These are phyloP conservation scores for Apiotrichum laibachii DNA, from an alignment of 1,284 basidiomycete species.

Conservation along the genomic window DNA sequence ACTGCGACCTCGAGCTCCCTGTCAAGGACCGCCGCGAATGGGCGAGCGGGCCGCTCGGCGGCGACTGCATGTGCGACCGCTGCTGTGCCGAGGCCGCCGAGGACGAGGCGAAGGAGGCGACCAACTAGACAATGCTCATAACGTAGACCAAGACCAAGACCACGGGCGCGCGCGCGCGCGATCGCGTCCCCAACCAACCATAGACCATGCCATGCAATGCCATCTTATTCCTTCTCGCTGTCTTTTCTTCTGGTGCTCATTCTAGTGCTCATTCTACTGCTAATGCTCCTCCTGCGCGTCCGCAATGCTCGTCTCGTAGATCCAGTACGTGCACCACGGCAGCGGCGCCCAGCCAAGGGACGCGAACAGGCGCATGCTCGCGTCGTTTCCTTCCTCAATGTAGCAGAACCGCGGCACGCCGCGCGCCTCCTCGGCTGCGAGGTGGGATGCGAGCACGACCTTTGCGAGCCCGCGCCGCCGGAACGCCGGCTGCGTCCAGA, in stretches of 20 bases:
- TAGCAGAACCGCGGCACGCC: slow-evolving; percentile 5
- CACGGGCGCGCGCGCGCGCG: not conserved
- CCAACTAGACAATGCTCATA: not conserved
- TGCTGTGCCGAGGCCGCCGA: slow-evolving; percentile 11
- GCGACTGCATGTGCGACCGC: slow-evolving; percentile 14
- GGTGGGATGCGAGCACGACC: slow-evolving; percentile 20
- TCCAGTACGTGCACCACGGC: slow-evolving; percentile 5
- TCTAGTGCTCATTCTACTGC: too few species aligned
- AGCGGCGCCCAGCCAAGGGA: not conserved
- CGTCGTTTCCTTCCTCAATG: slow-evolving; percentile 4
- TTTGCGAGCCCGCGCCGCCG: slow-evolving; percentile 29
- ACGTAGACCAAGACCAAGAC: not conserved
- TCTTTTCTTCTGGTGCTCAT: too few species aligned
- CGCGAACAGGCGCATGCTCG: slow-evolving; percentile 4
- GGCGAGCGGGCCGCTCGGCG: slow-evolving; percentile 18
- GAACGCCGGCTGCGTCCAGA: slow-evolving; percentile 25
- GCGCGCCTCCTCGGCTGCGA: slow-evolving; percentile 2
- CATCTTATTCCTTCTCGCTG: too few species aligned
- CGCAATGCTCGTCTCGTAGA: slow-evolving; percentile 6
- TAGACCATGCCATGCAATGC: not conserved
- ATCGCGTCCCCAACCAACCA: not conserved
- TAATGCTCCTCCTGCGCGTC: not conserved
- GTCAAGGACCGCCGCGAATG: slow-evolving; percentile 18
- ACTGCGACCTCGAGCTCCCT: slow-evolving; percentile 18
- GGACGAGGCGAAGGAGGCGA: not conserved